Percentiles rank a stretch among this genome's conserved stretches.
Conservation (phyloP, 2,329 filamentous ascomycete genomes). For the Fusarium lateritium region DNA sequence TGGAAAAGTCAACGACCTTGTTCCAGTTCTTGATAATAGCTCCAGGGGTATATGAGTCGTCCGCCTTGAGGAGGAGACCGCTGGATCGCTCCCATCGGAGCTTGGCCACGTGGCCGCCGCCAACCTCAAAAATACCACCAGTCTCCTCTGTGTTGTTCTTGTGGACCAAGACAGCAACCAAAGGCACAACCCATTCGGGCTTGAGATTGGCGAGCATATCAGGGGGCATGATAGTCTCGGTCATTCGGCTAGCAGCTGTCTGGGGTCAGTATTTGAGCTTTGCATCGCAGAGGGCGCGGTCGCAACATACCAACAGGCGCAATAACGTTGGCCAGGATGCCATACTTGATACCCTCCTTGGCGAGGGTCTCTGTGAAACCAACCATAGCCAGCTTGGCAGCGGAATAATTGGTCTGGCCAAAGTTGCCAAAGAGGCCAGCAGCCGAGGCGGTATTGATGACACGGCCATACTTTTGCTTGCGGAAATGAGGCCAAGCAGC, state of each 20-base stretch:
- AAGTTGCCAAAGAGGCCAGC: slow-evolving; percentile 96
- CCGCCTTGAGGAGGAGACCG: slow-evolving; percentile 90
- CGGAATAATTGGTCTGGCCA: slow-evolving; percentile 96
- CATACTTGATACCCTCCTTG: slow-evolving; percentile 98
- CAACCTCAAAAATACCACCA: slow-evolving; percentile 92
- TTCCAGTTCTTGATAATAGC: slow-evolving; percentile 93
- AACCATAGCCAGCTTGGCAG: slow-evolving; percentile 94
- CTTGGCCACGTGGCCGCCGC: slow-evolving; percentile 93
- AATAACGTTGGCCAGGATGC: slow-evolving; percentile 95
- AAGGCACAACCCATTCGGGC: slow-evolving; percentile 94
- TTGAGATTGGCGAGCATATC: slow-evolving; percentile 88
- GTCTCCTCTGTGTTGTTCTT: slow-evolving; percentile 86
- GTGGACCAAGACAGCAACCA: slow-evolving; percentile 91
- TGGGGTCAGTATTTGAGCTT: slow-evolving; percentile 29
- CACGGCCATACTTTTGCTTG: slow-evolving; percentile 97
- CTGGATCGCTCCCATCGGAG: slow-evolving; percentile 94
- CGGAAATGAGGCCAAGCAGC: slow-evolving; percentile 98
- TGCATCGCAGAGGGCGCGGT: background rate
- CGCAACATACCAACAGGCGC: slow-evolving; percentile 78
- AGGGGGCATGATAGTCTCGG: slow-evolving; percentile 94
- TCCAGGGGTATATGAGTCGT: slow-evolving; percentile 88
- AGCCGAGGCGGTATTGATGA: slow-evolving; percentile 98
- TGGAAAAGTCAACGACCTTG: slow-evolving; percentile 86
- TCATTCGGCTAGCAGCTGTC: slow-evolving; percentile 92
- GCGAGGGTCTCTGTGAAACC: slow-evolving; percentile 98